Evolutionary conservation across 2,329 filamentous ascomycete species (phyloP), one percentile per base, ranked within the genome.

Genomic region (Diaporthe caulivora): DNA sequence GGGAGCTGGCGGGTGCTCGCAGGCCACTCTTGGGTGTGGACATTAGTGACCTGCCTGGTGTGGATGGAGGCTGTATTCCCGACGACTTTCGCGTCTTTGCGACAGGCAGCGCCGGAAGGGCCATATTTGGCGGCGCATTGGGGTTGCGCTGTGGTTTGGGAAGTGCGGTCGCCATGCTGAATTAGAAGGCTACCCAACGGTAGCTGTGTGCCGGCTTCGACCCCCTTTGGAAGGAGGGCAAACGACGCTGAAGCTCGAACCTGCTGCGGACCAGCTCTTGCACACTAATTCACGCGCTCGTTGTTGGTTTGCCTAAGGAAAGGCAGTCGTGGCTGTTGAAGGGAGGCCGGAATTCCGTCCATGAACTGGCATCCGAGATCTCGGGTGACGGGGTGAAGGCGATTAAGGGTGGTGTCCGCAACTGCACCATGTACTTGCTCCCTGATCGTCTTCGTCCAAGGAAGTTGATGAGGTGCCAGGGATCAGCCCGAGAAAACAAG

Each of bases 31-130:
- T 91, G 11, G 90, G 87, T 18, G 88, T 86, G 79, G 84, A 80
- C 75, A 86, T 81, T 75, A 84, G 78, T 75, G 84, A 80, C 78
- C 83, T 87, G 24, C 82, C 81, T 4, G 81, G 82, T 44, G 80
- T 86, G 76, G 84, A 83, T 64, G 86, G 83, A 73, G 29, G 53
- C 47, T 75, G 74, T 8, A 75, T 26, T 5, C 71, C 74, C 8
- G 71, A 69, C 1, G 67, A 92, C 81, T 92, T 94, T 75, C 94
- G 89, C 51, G 92, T 91, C 83, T 95, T 97, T 58, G 87, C 83
- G 24, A 93, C 86, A 37, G 95, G 94, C 62, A 97, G 85, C 55
- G 93, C 92, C 55, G 95, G 94, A 31, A 97, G 86, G 37, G 92
- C 90, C 76, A 91, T 89, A 40, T 90, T 91, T 21, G 94, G 93